Evolutionary conservation across 257 asterid genomes (phyloP).

Genomic region (Solanum gracilifrons): DNA sequence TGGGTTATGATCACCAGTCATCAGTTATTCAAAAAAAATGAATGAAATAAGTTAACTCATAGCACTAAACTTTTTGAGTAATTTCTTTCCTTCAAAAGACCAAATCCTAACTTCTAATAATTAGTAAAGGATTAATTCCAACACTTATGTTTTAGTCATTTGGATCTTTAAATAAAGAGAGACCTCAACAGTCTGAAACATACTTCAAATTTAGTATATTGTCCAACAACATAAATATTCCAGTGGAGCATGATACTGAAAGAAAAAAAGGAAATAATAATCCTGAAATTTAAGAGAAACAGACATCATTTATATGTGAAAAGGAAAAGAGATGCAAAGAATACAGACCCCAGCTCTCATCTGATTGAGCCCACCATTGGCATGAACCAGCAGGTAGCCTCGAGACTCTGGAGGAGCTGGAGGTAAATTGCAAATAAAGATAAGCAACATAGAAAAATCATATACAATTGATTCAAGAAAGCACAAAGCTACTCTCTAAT

Average conservation of each 20-base stretch:
- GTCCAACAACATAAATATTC: neutral
- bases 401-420: constrained; percentile 68
- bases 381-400: constrained; percentile 81
- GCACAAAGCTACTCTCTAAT: neutral
- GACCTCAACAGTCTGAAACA: neutral
- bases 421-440: constrained; percentile 1
- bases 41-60: neutral
- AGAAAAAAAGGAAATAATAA: neutral
- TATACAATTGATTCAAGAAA: neutral
- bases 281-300: constrained; percentile 1
- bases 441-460: neutral
- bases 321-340: constrained; percentile 1
- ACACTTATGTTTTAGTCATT: neutral
- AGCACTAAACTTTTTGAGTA: neutral
- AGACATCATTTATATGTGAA: constrained; percentile 7
- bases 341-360: constrained; percentile 90
- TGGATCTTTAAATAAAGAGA: neutral
- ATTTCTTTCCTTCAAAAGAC: neutral
- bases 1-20: neutral
- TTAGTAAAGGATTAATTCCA: neutral
- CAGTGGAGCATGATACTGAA: neutral
- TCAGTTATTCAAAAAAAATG: neutral
- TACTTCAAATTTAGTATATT: neutral
- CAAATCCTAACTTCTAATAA: neutral
- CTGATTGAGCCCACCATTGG: constrained; percentile 98